phyloP scores from a whole-genome alignment of 2,329 filamentous ascomycete genomes.

The Colletotrichum acutatum region DNA sequence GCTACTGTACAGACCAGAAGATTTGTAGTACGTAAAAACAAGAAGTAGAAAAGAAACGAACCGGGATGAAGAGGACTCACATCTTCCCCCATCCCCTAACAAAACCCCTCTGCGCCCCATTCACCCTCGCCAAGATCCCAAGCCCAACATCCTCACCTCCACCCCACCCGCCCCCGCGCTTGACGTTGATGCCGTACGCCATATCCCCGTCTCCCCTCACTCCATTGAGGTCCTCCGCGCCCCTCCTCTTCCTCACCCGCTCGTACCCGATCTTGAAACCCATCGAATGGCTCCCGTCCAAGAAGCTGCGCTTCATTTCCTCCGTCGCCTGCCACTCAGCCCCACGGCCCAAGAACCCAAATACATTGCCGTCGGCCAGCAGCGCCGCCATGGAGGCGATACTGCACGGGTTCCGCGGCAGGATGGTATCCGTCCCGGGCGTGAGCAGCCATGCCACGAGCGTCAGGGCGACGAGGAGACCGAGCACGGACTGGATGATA shows the following conservation, averaged over 20 bases:
- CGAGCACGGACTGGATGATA: constrained; percentile 46
- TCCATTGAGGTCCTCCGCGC: constrained; percentile 15
- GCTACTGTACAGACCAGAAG: constrained; percentile 7
- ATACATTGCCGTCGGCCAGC: constrained; percentile 50
- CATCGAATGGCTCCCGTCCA: constrained; percentile 40
- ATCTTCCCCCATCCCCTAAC: constrained; percentile 23
- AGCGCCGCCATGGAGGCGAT: constrained; percentile 51
- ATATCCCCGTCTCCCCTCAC: not conserved
- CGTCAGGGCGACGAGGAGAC: constrained; percentile 41
- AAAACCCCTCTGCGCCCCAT: constrained; percentile 30
- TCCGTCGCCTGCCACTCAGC: constrained; percentile 41
- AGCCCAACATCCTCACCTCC: constrained; percentile 36
- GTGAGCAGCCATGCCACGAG: constrained; percentile 44
- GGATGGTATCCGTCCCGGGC: constrained; percentile 36
- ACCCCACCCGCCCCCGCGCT: constrained; percentile 32
- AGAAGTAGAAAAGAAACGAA: not conserved
- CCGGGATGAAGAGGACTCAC: not conserved
- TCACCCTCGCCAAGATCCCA: constrained; percentile 35
- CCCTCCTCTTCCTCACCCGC: constrained; percentile 23
- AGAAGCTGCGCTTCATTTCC: constrained; percentile 37
- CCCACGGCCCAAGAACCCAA: constrained; percentile 41
- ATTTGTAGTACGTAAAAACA: not conserved
- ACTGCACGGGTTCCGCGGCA: constrained; percentile 46
- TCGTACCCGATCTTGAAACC: constrained; percentile 42
- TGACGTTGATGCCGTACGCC: constrained; percentile 35